Evolutionary conservation across 164 flowering plant genomes (phyloP), one percentile per base, ranked within the genome.

Genomic region (Euptelea pleiosperma): DNA sequence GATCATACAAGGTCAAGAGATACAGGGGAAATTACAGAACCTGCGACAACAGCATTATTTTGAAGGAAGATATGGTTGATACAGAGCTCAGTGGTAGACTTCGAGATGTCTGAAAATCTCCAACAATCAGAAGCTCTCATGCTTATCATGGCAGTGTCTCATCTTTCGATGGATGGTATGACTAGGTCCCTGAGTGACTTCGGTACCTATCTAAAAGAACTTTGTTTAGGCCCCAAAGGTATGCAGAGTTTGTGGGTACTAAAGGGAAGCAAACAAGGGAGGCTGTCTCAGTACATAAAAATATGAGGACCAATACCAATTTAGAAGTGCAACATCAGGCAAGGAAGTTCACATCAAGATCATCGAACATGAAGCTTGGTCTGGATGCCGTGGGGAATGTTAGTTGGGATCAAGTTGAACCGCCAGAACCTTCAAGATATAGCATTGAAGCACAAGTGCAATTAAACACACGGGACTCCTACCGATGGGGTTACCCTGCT

Each of bases 61-160:
- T 56, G 16, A 63, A 55, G 58, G 79, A 78, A 34, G 61, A 42
- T 34, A 41, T 21, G 39, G 30, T 45, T 19, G 50, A 35, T 21
- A 21, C 46, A 41, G 46, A 55, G 59, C 56, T 73, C 43, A 61
- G 72, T 53, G 62, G 49, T 14, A 37, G 48, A 29, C 44, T 31
- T 62, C 18, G 42, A 44, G 63, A 54, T 35, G 6, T 71, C 52
- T 39, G 70, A 10, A 73, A 67, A 57, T 80, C 78, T 25, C 69
- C 75, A 55, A 66, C 78, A 25, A 26, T 47, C 18, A 75, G 57
- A 67, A 77, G 65, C 61, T 65, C 60, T 57, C 55, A 66, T 67
- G 80, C 71, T 47, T 74, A 85, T 65, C 84, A 80, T 57, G 84
- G 81, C 15, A 84, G 88, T 62, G 72, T 70, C 35, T 88, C 88